A percentile compares a stretch with the other conserved stretches of the same genome.
These are phyloP conservation scores for Populus ilicifolia DNA, from an alignment of 345 rosid species.

Conservation along the genomic window DNA sequence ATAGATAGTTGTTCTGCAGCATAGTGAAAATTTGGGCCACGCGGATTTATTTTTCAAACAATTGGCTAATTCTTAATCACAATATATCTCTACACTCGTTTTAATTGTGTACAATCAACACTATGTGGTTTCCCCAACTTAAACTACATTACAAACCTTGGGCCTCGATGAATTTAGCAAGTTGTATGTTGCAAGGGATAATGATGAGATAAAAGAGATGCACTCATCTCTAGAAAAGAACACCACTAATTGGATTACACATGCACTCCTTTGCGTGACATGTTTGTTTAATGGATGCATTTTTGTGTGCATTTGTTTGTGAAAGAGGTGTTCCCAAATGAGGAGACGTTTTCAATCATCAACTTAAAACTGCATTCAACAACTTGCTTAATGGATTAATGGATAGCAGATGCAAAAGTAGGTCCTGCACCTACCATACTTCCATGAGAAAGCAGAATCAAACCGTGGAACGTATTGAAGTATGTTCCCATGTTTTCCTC, in stretches of 20 bases:
- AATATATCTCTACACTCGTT: background rate
- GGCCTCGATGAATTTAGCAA: background rate
- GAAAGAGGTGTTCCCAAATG: conserved; percentile 45
- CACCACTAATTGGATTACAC: background rate
- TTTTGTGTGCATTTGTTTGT: background rate
- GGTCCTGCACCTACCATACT: conserved; percentile 79
- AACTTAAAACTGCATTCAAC: conserved; percentile 83
- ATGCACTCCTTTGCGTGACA: background rate
- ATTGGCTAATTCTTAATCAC: background rate
- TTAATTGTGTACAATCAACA: background rate
- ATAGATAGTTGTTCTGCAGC: background rate
- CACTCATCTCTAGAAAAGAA: background rate
- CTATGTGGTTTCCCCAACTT: background rate
- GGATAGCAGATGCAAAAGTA: conserved; percentile 67
- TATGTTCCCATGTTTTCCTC: conserved; percentile 65
- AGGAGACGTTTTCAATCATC: conserved; percentile 62
- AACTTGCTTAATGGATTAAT: conserved; percentile 56
- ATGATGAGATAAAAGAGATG: background rate
- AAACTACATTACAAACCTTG: background rate
- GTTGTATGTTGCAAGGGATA: background rate
- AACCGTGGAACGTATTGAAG: conserved; percentile 76
- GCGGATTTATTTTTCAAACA: too few relatives aligned
- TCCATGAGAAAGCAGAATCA: conserved; percentile 72
- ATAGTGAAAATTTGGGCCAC: too few relatives aligned
- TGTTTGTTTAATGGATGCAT: background rate